These are phyloP conservation scores for Ustilago vetiveriae DNA, from an alignment of 1,284 basidiomycete species.

Conservation along the genomic window DNA sequence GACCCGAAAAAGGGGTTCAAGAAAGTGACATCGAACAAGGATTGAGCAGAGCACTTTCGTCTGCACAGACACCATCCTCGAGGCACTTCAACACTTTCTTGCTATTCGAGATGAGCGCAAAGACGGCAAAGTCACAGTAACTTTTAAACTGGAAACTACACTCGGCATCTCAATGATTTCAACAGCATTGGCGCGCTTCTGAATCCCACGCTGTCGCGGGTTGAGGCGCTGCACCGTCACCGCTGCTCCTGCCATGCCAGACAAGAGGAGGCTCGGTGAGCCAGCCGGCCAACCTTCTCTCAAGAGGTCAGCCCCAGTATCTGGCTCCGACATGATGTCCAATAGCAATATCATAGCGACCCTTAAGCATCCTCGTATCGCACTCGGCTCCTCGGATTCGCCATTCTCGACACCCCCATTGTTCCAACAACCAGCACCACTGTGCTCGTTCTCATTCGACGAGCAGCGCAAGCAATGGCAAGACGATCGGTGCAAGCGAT, in stretches of 20 bases:
- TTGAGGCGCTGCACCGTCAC: slow-evolving; percentile 5
- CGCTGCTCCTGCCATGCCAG: slow-evolving; percentile 22
- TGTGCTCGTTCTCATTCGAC: slow-evolving; percentile 57
- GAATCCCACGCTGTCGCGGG: slow-evolving; percentile 25
- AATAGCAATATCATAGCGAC: slow-evolving; percentile 4
- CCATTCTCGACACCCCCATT: slow-evolving; percentile 13
- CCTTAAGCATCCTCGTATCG: slow-evolving; percentile 25
- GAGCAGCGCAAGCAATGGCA: slow-evolving; percentile 35
- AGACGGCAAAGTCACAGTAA: no score
- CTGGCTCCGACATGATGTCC: neutral
- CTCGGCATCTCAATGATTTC: slow-evolving; percentile 13
- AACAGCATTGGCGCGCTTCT: slow-evolving; percentile 6
- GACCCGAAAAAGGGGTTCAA: no score
- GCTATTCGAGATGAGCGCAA: no score
- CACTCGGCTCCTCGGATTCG: neutral
- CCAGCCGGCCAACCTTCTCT: neutral
- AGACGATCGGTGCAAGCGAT: slow-evolving; percentile 44
- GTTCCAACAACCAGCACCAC: slow-evolving; percentile 45
- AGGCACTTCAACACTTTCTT: no score
- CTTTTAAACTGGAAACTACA: no score
- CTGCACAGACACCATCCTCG: no score
- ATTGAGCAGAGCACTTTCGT: no score
- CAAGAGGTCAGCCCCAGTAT: slow-evolving; percentile 3
- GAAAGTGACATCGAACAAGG: no score
- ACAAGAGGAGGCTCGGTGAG: slow-evolving; percentile 21